phyloP scores from a whole-genome alignment of 176 grass and related monocot species.

The Areca catechu region DNA sequence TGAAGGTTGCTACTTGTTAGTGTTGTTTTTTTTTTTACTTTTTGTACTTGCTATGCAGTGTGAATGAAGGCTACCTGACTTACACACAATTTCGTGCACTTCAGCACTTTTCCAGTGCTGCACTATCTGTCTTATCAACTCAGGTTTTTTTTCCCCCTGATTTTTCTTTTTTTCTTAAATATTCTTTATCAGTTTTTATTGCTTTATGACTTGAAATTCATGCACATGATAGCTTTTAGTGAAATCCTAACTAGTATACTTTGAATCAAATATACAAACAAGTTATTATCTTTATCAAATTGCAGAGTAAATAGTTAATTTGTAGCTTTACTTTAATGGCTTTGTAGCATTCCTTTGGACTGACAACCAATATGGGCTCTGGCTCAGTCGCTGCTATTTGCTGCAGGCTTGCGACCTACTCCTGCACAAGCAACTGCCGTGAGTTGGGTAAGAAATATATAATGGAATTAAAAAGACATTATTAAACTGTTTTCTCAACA shows the following conservation, averaged over 20 bases:
- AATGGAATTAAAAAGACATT: no score
- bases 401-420: conserved; percentile 89
- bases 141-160: conserved; percentile 45
- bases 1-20: neutral
- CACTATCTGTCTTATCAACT: conserved; percentile 85
- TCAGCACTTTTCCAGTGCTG: conserved; percentile 93
- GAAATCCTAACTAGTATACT: no score
- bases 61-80: conserved; percentile 85
- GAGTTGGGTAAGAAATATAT: conserved; percentile 70
- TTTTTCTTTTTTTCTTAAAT: neutral
- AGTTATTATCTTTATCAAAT: no score
- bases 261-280: no score
- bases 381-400: conserved; percentile 82
- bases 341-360: conserved; percentile 20
- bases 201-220: no score
- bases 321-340: neutral
- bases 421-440: conserved; percentile 78
- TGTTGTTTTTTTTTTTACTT: neutral
- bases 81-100: conserved; percentile 76
- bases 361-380: conserved; percentile 42
- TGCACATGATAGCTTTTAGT: no score
- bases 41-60: conserved; percentile 35
- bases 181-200: neutral
- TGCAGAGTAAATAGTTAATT: conserved; percentile 4
- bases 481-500: no score